Evolutionary conservation across 2,329 filamentous ascomycete genomes (phyloP).

Genomic region (Fusarium sp.): DNA sequence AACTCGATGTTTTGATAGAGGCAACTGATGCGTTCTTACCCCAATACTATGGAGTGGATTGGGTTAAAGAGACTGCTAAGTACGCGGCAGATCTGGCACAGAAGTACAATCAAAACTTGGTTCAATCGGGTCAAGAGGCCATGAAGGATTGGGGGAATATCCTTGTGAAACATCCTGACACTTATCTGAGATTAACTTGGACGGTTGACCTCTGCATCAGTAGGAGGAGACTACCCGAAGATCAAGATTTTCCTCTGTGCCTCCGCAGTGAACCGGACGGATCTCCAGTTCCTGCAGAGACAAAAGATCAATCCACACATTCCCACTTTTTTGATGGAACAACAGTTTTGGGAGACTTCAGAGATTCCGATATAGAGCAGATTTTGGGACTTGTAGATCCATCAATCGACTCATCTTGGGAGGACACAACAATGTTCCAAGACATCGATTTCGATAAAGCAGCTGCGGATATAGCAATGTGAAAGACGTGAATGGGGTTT

Average conservation of each 20-base stretch:
- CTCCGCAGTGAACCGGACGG: background rate
- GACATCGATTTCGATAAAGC: too few relatives aligned
- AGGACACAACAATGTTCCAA: too few relatives aligned
- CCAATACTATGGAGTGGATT: background rate
- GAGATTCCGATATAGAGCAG: too few relatives aligned
- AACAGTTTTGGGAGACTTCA: too few relatives aligned
- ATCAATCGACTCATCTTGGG: too few relatives aligned
- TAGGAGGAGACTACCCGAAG: background rate
- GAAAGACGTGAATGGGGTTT: too few relatives aligned
- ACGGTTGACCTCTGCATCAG: conserved; percentile 1
- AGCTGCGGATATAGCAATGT: too few relatives aligned
- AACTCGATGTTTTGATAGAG: background rate
- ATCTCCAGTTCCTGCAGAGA: too few relatives aligned
- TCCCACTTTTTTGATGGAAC: too few relatives aligned
- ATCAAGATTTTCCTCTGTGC: background rate
- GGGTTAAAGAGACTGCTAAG: conserved; percentile 1
- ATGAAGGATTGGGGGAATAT: background rate
- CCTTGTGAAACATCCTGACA: background rate
- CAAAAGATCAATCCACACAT: too few relatives aligned
- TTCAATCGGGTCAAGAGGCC: background rate
- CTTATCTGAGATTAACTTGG: background rate
- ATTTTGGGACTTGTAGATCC: too few relatives aligned
- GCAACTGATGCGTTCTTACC: background rate
- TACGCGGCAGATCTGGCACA: background rate
- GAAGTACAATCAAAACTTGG: background rate